These are phyloP conservation scores for Rhizopus sp. DNA, from an alignment of 371 early-diverging fungal species.

Conservation along the genomic window DNA sequence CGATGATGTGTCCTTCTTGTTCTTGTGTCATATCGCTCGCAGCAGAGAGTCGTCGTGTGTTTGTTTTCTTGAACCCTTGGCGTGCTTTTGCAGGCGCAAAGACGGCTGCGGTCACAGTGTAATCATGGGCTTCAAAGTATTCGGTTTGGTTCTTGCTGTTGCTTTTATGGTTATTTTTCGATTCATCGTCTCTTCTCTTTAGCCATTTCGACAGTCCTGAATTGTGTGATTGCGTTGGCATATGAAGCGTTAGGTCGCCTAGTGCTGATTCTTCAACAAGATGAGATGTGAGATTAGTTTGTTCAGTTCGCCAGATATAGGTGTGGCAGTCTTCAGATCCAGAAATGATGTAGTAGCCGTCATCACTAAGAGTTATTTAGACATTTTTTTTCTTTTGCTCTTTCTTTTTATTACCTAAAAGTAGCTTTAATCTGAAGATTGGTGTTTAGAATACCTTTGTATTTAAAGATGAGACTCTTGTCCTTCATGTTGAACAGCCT, in stretches of 20 bases:
- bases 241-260: neutral
- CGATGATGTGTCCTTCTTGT: constrained; percentile 59
- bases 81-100: constrained; percentile 66
- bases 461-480: constrained; percentile 74
- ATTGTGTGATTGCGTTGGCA: constrained; percentile 8
- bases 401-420: constrained; percentile 51
- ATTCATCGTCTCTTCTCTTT: constrained; percentile 17
- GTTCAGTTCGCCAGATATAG: constrained; percentile 74
- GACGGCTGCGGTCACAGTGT: constrained; percentile 57
- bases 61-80: constrained; percentile 46
- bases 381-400: neutral
- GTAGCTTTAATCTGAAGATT: constrained; percentile 72
- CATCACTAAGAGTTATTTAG: constrained; percentile 45
- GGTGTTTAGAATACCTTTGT: constrained; percentile 73
- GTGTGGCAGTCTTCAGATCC: constrained; percentile 81
- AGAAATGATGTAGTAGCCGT: constrained; percentile 77
- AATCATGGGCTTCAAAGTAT: constrained; percentile 51
- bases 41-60: constrained; percentile 12
- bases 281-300: constrained; percentile 21
- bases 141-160: constrained; percentile 32
- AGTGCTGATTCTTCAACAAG: constrained; percentile 18
- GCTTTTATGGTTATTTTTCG: constrained; percentile 14
- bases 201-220: constrained; percentile 26
- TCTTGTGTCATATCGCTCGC: constrained; percentile 20
- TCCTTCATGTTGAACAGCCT: constrained; percentile 76